Conservation (phyloP, 2,329 filamentous ascomycete species). For the Leptosphaerulina australis region DNA sequence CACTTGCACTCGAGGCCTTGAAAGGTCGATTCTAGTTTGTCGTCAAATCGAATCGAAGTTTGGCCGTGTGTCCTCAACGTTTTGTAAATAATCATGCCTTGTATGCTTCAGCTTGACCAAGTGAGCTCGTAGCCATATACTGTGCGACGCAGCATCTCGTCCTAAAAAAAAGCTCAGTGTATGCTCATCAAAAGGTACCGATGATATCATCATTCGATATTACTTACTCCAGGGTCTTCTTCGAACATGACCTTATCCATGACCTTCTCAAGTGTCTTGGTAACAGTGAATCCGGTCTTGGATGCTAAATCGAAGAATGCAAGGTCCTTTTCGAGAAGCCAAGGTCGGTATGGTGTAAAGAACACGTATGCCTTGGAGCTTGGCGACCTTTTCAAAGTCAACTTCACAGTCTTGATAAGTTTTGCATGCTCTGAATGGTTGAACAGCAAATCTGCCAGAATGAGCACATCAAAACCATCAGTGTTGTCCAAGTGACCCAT, state of each 20-base stretch:
- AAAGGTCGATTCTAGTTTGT: background rate
- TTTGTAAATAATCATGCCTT: background rate
- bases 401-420: conserved; percentile 72
- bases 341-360: conserved; percentile 92
- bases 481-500: conserved; percentile 61
- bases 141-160: conserved; percentile 78
- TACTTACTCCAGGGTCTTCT: conserved; percentile 75
- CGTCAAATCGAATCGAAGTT: background rate
- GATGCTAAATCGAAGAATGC: conserved; percentile 81
- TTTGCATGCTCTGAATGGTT: conserved; percentile 86
- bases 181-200: background rate
- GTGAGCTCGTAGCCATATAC: conserved; percentile 79
- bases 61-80: background rate
- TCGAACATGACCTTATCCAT: conserved; percentile 90
- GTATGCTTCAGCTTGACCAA: conserved; percentile 56
- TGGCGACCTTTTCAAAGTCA: conserved; percentile 64
- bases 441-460: conserved; percentile 89
- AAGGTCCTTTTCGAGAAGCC: conserved; percentile 84
- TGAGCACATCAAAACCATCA: conserved; percentile 74
- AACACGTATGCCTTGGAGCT: conserved; percentile 78
- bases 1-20: too few relatives aligned
- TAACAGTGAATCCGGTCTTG: conserved; percentile 73
- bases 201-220: background rate
- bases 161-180: conserved; percentile 57
- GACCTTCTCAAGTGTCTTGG: conserved; percentile 78